A percentile compares a stretch with the other conserved stretches of the same genome.
These are phyloP conservation scores for Fusarium sp. DNA, from an alignment of 2,329 filamentous ascomycete species.

Conservation along the genomic window DNA sequence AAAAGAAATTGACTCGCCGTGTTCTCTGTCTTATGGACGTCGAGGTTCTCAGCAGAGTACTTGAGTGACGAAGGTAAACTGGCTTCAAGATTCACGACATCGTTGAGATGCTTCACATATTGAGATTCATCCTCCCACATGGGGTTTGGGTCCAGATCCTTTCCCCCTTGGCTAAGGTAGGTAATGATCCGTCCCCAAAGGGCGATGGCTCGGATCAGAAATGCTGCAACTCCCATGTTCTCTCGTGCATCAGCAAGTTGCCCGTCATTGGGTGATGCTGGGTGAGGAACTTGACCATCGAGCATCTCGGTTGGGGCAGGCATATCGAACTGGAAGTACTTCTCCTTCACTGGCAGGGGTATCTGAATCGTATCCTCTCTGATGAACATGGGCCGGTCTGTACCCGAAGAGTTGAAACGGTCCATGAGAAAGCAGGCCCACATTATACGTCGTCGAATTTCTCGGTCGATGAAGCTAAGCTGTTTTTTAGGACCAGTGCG, in stretches of 20 bases:
- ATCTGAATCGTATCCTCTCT: slow-evolving; percentile 89
- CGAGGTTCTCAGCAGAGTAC: slow-evolving; percentile 84
- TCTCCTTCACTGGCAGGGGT: slow-evolving; percentile 89
- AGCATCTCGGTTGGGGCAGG: slow-evolving; percentile 87
- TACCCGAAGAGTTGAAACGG: slow-evolving; percentile 94
- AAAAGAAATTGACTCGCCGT: slow-evolving; percentile 93
- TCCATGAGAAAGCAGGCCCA: slow-evolving; percentile 99
- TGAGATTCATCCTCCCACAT: slow-evolving; percentile 87
- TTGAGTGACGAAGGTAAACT: slow-evolving; percentile 75
- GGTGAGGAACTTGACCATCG: slow-evolving; percentile 73
- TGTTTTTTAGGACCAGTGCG: slow-evolving; percentile 68
- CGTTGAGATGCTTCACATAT: slow-evolving; percentile 74
- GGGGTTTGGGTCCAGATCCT: slow-evolving; percentile 76
- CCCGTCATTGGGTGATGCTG: slow-evolving; percentile 69
- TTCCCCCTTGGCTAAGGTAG: slow-evolving; percentile 90
- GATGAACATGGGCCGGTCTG: slow-evolving; percentile 89
- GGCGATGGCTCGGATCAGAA: slow-evolving; percentile 84
- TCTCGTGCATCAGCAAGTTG: slow-evolving; percentile 73
- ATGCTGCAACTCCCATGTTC: slow-evolving; percentile 95
- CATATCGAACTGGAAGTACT: slow-evolving; percentile 90
- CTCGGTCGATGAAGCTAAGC: slow-evolving; percentile 89
- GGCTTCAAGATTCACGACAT: slow-evolving; percentile 75
- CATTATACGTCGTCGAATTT: slow-evolving; percentile 94
- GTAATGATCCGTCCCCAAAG: slow-evolving; percentile 91
- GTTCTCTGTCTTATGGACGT: slow-evolving; percentile 83